phyloP scores from a whole-genome alignment of 805 yeast genomes.

The Ogataea dorogensis region DNA sequence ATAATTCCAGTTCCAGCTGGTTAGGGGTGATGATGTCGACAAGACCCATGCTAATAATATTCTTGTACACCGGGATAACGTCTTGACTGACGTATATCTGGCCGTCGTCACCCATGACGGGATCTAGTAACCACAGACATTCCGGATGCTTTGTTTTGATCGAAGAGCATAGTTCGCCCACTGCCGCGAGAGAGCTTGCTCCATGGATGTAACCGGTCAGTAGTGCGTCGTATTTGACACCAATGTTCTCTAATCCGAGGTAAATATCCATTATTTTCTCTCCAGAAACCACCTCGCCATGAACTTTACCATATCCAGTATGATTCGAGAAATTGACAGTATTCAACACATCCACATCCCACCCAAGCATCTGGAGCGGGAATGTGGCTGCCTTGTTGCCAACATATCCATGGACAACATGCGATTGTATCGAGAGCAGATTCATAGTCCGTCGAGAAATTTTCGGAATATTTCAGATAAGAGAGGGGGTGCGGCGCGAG shows the following conservation, averaged over 20 bases:
- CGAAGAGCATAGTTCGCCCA: slow-evolving; percentile 37
- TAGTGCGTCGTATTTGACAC: slow-evolving; percentile 49
- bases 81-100: slow-evolving; percentile 58
- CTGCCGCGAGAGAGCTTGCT: slow-evolving; percentile 43
- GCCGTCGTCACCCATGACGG: slow-evolving; percentile 82
- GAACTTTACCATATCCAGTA: slow-evolving; percentile 63
- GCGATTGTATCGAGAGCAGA: slow-evolving; percentile 61
- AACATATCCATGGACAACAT: slow-evolving; percentile 72
- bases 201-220: slow-evolving; percentile 72
- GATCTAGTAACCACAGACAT: slow-evolving; percentile 62
- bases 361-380: slow-evolving; percentile 61
- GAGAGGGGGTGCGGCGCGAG: slow-evolving; percentile 1
- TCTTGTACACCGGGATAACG: slow-evolving; percentile 57
- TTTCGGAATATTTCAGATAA: slow-evolving; percentile 3
- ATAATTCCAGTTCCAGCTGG: slow-evolving; percentile 80
- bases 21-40: slow-evolving; percentile 87
- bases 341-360: slow-evolving; percentile 68
- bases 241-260: slow-evolving; percentile 36
- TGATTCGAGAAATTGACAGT: slow-evolving; percentile 69
- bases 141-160: slow-evolving; percentile 37
- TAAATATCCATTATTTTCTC: slow-evolving; percentile 40
- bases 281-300: slow-evolving; percentile 46
- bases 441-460: slow-evolving; percentile 1
- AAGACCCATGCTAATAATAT: slow-evolving; percentile 40
- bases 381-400: slow-evolving; percentile 68